These are phyloP conservation scores for Microdochium bolleyi DNA, from an alignment of 2,329 filamentous ascomycete genomes.

Conservation along the genomic window DNA sequence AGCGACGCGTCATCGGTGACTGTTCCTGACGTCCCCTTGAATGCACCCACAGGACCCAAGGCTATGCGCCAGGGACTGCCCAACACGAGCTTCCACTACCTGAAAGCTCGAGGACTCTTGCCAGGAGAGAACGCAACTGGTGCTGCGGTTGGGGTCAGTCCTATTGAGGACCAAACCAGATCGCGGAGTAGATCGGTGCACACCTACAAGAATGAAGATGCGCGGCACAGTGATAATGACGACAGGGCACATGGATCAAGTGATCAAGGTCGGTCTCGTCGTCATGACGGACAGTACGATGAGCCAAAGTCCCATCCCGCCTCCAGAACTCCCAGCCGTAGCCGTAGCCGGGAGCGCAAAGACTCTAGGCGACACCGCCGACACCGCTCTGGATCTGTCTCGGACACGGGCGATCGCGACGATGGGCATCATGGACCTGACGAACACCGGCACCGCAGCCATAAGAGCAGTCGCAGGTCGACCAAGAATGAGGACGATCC, in stretches of 20 bases:
- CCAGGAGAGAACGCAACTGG: constrained; percentile 27
- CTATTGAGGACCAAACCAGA: constrained; percentile 21
- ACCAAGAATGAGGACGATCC: constrained; percentile 38
- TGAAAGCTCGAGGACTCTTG: constrained; percentile 45
- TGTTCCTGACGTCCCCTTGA: constrained; percentile 44
- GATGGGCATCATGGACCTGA: constrained; percentile 6
- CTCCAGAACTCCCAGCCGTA: constrained; percentile 25
- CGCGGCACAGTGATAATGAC: constrained; percentile 23
- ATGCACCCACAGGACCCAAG: constrained; percentile 85
- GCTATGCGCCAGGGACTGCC: constrained; percentile 87
- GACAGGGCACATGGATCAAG: constrained; percentile 1
- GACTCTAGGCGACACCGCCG: constrained; percentile 42
- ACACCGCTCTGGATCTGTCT: constrained; percentile 43
- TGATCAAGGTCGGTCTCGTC: constrained; percentile 13
- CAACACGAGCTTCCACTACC: constrained; percentile 67
- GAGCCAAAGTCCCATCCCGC: constrained; percentile 19
- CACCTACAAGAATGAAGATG: constrained; percentile 26
- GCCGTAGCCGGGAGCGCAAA: constrained; percentile 34
- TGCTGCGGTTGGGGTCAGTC: constrained; percentile 21
- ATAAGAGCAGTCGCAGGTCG: constrained; percentile 33
- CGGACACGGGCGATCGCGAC: constrained; percentile 37
- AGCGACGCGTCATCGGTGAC: constrained; percentile 12
- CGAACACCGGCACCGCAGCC: constrained; percentile 41
- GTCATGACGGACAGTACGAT: constrained; percentile 21
- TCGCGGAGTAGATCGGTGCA: constrained; percentile 41